Percentiles rank a stretch among this genome's conserved stretches.
Conservation (phyloP, 2,329 filamentous ascomycete species). For the Nothomitra cinnamomea region DNA sequence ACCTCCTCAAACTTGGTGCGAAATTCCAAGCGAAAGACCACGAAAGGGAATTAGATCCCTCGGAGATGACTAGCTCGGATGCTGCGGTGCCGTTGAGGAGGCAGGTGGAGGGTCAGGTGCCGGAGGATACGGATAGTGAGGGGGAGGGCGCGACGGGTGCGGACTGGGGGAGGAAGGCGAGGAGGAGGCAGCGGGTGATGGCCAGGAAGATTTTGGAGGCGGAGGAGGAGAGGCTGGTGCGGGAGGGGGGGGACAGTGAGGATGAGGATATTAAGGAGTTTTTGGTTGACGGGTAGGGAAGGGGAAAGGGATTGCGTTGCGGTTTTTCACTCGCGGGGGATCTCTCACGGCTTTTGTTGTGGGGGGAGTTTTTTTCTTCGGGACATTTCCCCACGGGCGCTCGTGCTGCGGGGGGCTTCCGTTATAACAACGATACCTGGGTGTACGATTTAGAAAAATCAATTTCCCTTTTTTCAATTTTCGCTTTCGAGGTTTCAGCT, state of each 20-base stretch:
- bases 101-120: slow-evolving; percentile 36
- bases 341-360: too few relatives aligned
- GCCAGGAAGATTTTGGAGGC: slow-evolving; percentile 47
- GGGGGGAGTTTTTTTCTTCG: too few relatives aligned
- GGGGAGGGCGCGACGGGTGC: slow-evolving; percentile 32
- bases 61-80: slow-evolving; percentile 23
- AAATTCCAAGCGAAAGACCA: slow-evolving; percentile 46
- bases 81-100: slow-evolving; percentile 43
- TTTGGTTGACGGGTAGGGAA: slow-evolving; percentile 19
- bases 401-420: too few relatives aligned
- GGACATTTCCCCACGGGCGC: too few relatives aligned
- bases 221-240: slow-evolving; percentile 35
- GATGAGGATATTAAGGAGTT: slow-evolving; percentile 64
- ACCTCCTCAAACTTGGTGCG: slow-evolving; percentile 50
- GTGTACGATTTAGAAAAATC: too few relatives aligned
- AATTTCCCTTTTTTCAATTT: too few relatives aligned
- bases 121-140: slow-evolving; percentile 35
- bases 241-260: slow-evolving; percentile 46
- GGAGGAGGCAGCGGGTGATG: slow-evolving; percentile 49
- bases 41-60: slow-evolving; percentile 28
- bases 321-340: too few relatives aligned
- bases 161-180: slow-evolving; percentile 53
- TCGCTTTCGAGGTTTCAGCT: too few relatives aligned
- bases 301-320: too few relatives aligned
- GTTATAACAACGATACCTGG: too few relatives aligned